Evolutionary conservation across 768 basidiomycete species (phyloP).

Genomic region (Butyriboletus loyo): DNA sequence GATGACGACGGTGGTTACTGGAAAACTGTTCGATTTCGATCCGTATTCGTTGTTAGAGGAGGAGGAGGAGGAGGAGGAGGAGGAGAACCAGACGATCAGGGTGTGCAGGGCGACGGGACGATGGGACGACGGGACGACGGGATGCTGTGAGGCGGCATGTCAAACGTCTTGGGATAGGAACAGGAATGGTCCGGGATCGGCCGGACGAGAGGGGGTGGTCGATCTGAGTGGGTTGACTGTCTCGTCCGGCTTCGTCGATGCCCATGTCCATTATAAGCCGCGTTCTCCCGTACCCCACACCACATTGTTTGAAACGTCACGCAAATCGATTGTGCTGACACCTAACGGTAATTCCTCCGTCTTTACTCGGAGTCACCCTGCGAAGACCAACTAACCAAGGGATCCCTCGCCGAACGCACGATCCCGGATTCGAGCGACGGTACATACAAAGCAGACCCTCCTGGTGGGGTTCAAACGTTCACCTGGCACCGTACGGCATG

Average conservation of each 20-base stretch:
- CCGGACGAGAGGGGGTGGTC: slow-evolving; percentile 30
- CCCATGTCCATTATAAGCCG: slow-evolving; percentile 50
- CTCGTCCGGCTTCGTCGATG: slow-evolving; percentile 56
- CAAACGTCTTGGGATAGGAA: no score
- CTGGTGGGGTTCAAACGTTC: slow-evolving; percentile 65
- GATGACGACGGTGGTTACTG: no score
- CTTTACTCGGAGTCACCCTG: slow-evolving; percentile 58
- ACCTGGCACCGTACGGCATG: slow-evolving; percentile 57
- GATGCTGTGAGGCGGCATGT: no score
- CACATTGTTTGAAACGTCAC: no score
- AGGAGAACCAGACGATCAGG: slow-evolving; percentile 45
- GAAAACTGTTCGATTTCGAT: slow-evolving; percentile 58
- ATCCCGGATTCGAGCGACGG: slow-evolving; percentile 58
- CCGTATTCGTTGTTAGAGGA: slow-evolving; percentile 42
- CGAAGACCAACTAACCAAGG: slow-evolving; percentile 59
- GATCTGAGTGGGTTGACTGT: slow-evolving; percentile 48
- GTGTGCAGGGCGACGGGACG: slow-evolving; percentile 44
- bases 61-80: no score
- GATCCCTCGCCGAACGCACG: slow-evolving; percentile 55
- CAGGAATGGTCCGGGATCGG: not conserved
- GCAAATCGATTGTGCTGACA: no score
- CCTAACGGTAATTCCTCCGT: no score
- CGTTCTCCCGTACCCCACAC: no score
- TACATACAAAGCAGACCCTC: slow-evolving; percentile 55
- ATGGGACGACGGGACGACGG: no score